Percentiles rank a stretch among this genome's conserved stretches.
Conservation (phyloP, 371 early-diverging fungal species). For the Lichtheimia ramosa region DNA sequence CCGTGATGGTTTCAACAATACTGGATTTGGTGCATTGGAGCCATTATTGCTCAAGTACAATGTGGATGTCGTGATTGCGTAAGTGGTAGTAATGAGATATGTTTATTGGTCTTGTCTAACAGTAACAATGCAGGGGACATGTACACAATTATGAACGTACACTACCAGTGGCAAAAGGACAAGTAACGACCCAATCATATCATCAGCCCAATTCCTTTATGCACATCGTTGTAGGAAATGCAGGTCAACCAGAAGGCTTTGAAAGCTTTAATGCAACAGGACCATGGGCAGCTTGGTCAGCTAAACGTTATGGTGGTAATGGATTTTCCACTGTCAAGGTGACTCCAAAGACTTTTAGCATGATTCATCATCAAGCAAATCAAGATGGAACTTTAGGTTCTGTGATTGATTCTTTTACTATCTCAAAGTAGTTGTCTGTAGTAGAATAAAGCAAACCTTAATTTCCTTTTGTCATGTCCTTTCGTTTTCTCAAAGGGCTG, state of each 20-base stretch:
- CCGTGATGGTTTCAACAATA: conserved; percentile 24
- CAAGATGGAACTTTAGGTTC: conserved; percentile 31
- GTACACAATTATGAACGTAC: conserved; percentile 12
- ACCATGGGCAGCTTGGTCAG: conserved; percentile 37
- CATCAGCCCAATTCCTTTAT: conserved; percentile 41
- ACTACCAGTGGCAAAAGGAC: conserved; percentile 27
- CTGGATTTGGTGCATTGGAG: conserved; percentile 17
- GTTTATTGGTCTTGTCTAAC: background rate
- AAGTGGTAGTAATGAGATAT: background rate
- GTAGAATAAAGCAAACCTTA: background rate
- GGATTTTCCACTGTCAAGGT: conserved; percentile 40
- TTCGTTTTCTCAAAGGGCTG: conserved; percentile 2
- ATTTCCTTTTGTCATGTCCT: background rate
- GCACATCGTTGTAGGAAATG: conserved; percentile 39
- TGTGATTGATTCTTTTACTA: conserved; percentile 23
- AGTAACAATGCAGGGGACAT: conserved; percentile 5
- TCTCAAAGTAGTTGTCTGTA: background rate
- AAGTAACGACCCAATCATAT: conserved; percentile 20
- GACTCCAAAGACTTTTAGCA: conserved; percentile 18
- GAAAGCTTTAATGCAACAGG: conserved; percentile 23
- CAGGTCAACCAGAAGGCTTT: conserved; percentile 36
- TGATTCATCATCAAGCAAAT: conserved; percentile 29
- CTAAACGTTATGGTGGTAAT: conserved; percentile 30
- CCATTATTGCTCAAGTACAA: conserved; percentile 19
- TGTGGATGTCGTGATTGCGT: conserved; percentile 26